These are phyloP conservation scores for Elaphomyces granulatus DNA, from an alignment of 495 filamentous ascomycete genomes.

Conservation along the genomic window DNA sequence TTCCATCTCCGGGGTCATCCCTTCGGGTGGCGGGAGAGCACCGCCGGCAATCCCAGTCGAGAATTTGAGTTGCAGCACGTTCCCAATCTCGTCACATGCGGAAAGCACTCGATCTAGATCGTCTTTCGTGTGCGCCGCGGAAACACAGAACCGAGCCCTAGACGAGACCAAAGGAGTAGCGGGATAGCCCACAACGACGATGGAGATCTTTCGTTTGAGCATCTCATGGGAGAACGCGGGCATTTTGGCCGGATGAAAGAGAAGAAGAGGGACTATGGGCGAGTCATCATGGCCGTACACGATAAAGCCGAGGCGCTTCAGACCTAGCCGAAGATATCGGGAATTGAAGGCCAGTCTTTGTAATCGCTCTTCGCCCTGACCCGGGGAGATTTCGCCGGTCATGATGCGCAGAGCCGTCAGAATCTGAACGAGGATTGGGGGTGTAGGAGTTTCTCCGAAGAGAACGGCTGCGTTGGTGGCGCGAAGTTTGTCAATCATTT, in stretches of 20 bases:
- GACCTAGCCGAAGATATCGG: conserved; percentile 85
- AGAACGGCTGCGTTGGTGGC: conserved; percentile 73
- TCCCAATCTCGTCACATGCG: conserved; percentile 86
- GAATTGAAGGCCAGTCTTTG: conserved; percentile 98
- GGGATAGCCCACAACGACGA: conserved; percentile 94
- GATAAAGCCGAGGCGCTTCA: conserved; percentile 95
- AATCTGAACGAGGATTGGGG: conserved; percentile 81
- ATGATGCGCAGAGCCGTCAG: conserved; percentile 72
- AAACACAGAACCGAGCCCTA: conserved; percentile 88
- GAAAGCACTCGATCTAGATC: conserved; percentile 82
- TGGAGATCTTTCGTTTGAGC: conserved; percentile 94
- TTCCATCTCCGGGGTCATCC: conserved; percentile 53
- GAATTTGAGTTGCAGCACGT: conserved; percentile 88
- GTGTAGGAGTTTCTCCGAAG: conserved; percentile 77
- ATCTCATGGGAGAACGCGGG: conserved; percentile 97
- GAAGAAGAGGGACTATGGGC: conserved; percentile 82
- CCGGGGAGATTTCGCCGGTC: conserved; percentile 68
- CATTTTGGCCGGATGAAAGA: conserved; percentile 96
- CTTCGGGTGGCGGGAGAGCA: conserved; percentile 54
- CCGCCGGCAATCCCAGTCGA: conserved; percentile 88
- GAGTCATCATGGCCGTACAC: conserved; percentile 95
- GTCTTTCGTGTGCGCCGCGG: conserved; percentile 92
- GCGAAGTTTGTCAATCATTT: conserved; percentile 81
- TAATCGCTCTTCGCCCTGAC: conserved; percentile 89
- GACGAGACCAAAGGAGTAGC: conserved; percentile 94